phyloP scores from a whole-genome alignment of 768 basidiomycete genomes.

The Mycena metata region DNA sequence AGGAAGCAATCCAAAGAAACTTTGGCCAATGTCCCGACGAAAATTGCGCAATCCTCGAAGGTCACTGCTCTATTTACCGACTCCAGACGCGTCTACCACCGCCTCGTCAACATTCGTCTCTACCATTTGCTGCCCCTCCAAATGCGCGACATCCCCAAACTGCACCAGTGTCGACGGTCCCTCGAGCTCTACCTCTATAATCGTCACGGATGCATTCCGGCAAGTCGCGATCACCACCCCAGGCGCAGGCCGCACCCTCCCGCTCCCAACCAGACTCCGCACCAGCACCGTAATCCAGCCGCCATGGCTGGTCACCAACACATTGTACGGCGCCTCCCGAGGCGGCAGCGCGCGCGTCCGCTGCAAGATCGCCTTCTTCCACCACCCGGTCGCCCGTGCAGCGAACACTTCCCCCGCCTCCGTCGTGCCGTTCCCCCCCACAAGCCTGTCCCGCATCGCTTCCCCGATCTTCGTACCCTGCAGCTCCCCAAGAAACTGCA shows the following conservation, averaged over 20 bases:
- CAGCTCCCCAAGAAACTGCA: slow-evolving; percentile 71
- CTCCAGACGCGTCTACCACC: slow-evolving; percentile 33
- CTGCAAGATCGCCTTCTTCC: slow-evolving; percentile 61
- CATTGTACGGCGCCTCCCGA: slow-evolving; percentile 49
- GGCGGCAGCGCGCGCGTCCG: slow-evolving; percentile 41
- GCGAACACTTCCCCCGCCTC: slow-evolving; percentile 59
- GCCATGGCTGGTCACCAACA: slow-evolving; percentile 78
- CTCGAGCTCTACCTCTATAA: slow-evolving; percentile 64
- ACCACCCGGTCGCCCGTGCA: slow-evolving; percentile 72
- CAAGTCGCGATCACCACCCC: slow-evolving; percentile 54
- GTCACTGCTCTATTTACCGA: not conserved
- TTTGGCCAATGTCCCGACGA: no score
- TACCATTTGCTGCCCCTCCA: slow-evolving; percentile 51
- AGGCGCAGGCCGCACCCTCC: slow-evolving; percentile 52
- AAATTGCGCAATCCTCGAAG: no score
- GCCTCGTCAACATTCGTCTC: slow-evolving; percentile 68
- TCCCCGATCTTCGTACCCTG: slow-evolving; percentile 58
- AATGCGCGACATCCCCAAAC: slow-evolving; percentile 70
- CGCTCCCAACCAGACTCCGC: slow-evolving; percentile 58
- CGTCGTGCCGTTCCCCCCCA: slow-evolving; percentile 46
- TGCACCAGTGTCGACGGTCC: slow-evolving; percentile 59
- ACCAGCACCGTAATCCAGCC: slow-evolving; percentile 71
- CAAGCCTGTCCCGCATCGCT: slow-evolving; percentile 32
- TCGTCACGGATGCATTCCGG: slow-evolving; percentile 69
- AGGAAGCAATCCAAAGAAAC: no score